Evolutionary conservation across 2,329 filamentous ascomycete genomes (phyloP).

Genomic region (Lasiodiplodia sp.): DNA sequence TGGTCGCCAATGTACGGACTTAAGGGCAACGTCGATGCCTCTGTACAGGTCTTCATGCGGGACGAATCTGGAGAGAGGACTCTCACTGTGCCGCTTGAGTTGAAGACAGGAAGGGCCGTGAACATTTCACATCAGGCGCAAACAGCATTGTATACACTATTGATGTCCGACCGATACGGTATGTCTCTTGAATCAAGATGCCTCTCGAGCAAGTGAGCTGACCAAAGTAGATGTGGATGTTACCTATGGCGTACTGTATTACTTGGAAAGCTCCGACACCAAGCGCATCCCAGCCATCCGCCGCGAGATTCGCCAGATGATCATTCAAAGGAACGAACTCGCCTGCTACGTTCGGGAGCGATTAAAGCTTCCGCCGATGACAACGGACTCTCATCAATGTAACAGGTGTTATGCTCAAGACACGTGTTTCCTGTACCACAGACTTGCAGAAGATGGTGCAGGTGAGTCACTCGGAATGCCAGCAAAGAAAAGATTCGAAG

Average conservation of each 20-base stretch:
- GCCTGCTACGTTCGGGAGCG: conserved; percentile 85
- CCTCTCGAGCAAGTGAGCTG: neutral
- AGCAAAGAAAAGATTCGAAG: conserved; percentile 81
- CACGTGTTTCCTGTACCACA: conserved; percentile 92
- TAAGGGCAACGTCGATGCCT: conserved; percentile 97
- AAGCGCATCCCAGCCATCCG: conserved; percentile 84
- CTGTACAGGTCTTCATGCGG: conserved; percentile 83
- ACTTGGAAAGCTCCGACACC: conserved; percentile 88
- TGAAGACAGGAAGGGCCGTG: conserved; percentile 87
- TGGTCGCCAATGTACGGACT: conserved; percentile 98
- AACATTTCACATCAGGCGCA: conserved; percentile 88
- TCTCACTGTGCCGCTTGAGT: conserved; percentile 88
- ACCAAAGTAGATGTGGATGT: conserved; percentile 76
- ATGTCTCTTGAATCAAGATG: conserved; percentile 33
- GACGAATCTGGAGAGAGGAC: conserved; percentile 71
- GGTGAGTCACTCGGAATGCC: conserved; percentile 82
- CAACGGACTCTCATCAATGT: conserved; percentile 82
- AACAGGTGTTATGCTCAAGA: conserved; percentile 89
- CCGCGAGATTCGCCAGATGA: conserved; percentile 92
- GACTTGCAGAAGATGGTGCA: conserved; percentile 82
- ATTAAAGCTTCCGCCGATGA: conserved; percentile 83
- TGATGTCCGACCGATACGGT: conserved; percentile 90
- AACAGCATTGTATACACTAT: conserved; percentile 90
- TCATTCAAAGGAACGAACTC: conserved; percentile 91
- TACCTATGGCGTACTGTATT: conserved; percentile 89